These are phyloP conservation scores for Yamadazyma dushanensis DNA, from an alignment of 1,139 yeast genomes.

Conservation along the genomic window DNA sequence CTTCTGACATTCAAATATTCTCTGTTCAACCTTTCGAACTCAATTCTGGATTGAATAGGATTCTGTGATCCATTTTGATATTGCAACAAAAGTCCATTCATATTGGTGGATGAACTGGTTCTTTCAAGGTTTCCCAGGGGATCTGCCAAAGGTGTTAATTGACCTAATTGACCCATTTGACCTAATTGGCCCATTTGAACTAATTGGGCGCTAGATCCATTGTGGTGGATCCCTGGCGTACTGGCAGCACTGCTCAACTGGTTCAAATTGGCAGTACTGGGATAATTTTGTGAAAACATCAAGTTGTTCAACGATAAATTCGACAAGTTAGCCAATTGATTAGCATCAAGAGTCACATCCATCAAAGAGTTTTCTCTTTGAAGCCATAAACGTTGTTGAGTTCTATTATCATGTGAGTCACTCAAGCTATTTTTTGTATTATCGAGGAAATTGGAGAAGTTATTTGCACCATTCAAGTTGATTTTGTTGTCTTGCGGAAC, in stretches of 20 bases:
- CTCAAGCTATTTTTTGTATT: slow-evolving; percentile 14
- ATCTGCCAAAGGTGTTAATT: background rate
- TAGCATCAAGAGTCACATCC: slow-evolving; percentile 48
- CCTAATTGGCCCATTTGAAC: slow-evolving; percentile 7
- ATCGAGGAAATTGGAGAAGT: slow-evolving; percentile 33
- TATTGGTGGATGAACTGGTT: slow-evolving; percentile 19
- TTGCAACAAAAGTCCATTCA: slow-evolving; percentile 34
- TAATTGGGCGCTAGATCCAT: slow-evolving; percentile 5
- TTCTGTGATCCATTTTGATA: slow-evolving; percentile 35
- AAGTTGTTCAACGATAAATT: slow-evolving; percentile 45
- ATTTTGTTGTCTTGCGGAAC: slow-evolving; percentile 10
- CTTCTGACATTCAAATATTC: slow-evolving; percentile 73
- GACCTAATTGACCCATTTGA: background rate
- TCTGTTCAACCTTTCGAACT: slow-evolving; percentile 71
- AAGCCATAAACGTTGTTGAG: slow-evolving; percentile 81
- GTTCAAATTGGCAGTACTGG: slow-evolving; percentile 27
- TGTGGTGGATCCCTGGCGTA: slow-evolving; percentile 11
- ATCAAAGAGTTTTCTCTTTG: slow-evolving; percentile 74
- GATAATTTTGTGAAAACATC: slow-evolving; percentile 44
- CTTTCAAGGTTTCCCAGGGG: slow-evolving; percentile 8
- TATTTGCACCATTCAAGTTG: slow-evolving; percentile 27
- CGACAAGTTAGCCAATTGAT: slow-evolving; percentile 38
- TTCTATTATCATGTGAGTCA: slow-evolving; percentile 38
- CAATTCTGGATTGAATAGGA: slow-evolving; percentile 67
- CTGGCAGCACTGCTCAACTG: slow-evolving; percentile 17